Evolutionary conservation across 257 asterid species (phyloP), one percentile per base, ranked within the genome.

Genomic region (Solanum acaule): DNA sequence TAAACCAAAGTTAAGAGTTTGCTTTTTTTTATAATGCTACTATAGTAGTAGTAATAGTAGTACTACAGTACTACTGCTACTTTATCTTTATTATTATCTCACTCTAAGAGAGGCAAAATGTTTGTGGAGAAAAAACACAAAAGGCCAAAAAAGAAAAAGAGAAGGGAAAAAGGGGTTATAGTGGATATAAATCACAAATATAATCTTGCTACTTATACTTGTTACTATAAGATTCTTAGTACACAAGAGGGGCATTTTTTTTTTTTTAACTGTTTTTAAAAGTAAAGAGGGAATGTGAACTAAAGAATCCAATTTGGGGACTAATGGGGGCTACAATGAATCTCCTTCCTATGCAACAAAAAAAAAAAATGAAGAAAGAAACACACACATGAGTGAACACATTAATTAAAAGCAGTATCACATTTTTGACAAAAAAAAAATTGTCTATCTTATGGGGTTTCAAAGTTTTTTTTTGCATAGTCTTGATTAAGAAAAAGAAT

Each of bases 101-200:
- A 92, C 42, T 71, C 42, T 71, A 15, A 71, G 77, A 71, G 91
- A 92, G 94, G 92, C 94, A 93, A 87, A 88, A 87, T 89, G 96
- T 95, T 92, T 94, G 84, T 13, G 31, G 61, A 92, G 95, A 90
- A 90, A 89, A 90, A 93, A 92, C 92, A 93, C 86, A 92, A 92
- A 91, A 91, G 94, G 95, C 92, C 93, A 95, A 94, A 95, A 94
- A 91, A 94, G 96, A 92, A 93, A 88, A 71, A 71, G 35, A 16
- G 23, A 12, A 70, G 23, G 23, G 93, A 91, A 92, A 93, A 93
- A 90, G 95, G 72, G 84, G 5, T 6, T n/a, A 89, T 86, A 92
- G 92, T 92, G 89, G 87, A 86, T 87, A 87, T 86, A 93, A 68
- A 93, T 92, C 90, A 91, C 85, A 78, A 42, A 71, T 31, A 76